Evolutionary conservation across 192 early-diverging fungal genomes (phyloP), one percentile per base, ranked within the genome.

Genomic region (Coemansia sp.): DNA sequence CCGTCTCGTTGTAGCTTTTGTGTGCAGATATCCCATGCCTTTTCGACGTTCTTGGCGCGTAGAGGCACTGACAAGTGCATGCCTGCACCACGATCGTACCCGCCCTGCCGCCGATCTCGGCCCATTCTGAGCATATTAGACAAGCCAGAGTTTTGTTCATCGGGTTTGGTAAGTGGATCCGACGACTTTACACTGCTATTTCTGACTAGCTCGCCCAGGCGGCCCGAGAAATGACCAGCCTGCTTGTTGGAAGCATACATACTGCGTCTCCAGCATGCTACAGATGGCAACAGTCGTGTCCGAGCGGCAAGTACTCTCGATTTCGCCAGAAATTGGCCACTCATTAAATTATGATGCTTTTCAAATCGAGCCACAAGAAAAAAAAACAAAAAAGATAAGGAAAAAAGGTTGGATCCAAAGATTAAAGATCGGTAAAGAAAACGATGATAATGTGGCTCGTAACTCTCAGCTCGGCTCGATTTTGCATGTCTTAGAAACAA

Each of bases 21-120:
- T n/a, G 70, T 63, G 73, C 79, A 81, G 56, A 76, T 69, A 58
- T 64, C 63, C 79, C 79, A 81, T 6, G 79, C 79, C 67, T 67
- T 66, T 39, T 81, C 79, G 3, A 59, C 61, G 63, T 81, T 76
- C 10, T 69, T 65, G 2, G 70, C 79, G 10, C 63, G 63, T 10
- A 81, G 28, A 0, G 73, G 79, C 24, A 76, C 58, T 23, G 46
- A 62, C 24, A 76, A 20, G 39, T 63, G 79, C 79, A 81, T 76
- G 13, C 66, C 66, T 1, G 45, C 72, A 11, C 69, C 66, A 8
- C 20, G 31, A 1, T 50, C 66, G 57, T 69, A 57, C 2, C 66
- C 70, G 28, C 73, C 79, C 14, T 58, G 38, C 26, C 66, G 57
- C 45, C 42, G 26, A 43, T n/a, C 35, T 3, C 13, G 28, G n/a